Percentiles rank a stretch among this genome's conserved stretches.
Evolutionary conservation across 345 rosid species (phyloP).

Genomic region (Arabidopsis suecica): DNA sequence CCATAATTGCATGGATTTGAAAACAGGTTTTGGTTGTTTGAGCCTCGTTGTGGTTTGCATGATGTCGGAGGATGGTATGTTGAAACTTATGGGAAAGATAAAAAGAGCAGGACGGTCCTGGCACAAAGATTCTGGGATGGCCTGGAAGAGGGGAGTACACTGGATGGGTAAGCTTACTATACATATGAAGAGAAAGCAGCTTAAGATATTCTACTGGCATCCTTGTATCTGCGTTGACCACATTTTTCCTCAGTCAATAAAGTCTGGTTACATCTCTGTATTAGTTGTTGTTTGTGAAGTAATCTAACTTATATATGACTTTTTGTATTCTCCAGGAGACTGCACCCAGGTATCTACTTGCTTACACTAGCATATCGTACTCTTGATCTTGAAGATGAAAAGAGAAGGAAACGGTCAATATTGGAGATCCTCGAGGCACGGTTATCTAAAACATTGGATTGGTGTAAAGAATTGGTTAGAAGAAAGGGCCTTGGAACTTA

Average conservation of each 20-base stretch:
- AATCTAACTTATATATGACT: slow-evolving; percentile 18
- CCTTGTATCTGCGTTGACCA: neutral
- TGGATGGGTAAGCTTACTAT: slow-evolving; percentile 65
- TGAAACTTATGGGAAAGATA: slow-evolving; percentile 88
- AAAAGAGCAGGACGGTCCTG: slow-evolving; percentile 65
- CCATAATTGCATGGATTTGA: slow-evolving; percentile 26
- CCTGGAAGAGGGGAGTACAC: slow-evolving; percentile 52
- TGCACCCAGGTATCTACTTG: slow-evolving; percentile 90
- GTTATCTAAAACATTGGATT: slow-evolving; percentile 54
- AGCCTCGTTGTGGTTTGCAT: slow-evolving; percentile 90
- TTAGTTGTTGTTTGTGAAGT: slow-evolving; percentile 19
- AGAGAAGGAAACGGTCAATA: slow-evolving; percentile 61
- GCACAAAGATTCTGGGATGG: slow-evolving; percentile 88
- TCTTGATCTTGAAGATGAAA: slow-evolving; percentile 86
- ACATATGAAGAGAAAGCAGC: neutral
- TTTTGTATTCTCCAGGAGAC: slow-evolving; percentile 66
- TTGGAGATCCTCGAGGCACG: slow-evolving; percentile 51
- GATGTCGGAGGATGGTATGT: slow-evolving; percentile 97
- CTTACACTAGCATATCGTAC: slow-evolving; percentile 89
- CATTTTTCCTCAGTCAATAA: neutral
- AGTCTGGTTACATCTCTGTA: neutral
- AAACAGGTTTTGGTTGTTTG: slow-evolving; percentile 93
- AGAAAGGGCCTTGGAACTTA: slow-evolving; percentile 29
- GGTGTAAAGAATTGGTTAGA: slow-evolving; percentile 72
- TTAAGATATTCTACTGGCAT: neutral